Evolutionary conservation across 2,329 filamentous ascomycete species (phyloP), one percentile per base, ranked within the genome.

Genomic region (Aspergillus brunneoviolaceus): DNA sequence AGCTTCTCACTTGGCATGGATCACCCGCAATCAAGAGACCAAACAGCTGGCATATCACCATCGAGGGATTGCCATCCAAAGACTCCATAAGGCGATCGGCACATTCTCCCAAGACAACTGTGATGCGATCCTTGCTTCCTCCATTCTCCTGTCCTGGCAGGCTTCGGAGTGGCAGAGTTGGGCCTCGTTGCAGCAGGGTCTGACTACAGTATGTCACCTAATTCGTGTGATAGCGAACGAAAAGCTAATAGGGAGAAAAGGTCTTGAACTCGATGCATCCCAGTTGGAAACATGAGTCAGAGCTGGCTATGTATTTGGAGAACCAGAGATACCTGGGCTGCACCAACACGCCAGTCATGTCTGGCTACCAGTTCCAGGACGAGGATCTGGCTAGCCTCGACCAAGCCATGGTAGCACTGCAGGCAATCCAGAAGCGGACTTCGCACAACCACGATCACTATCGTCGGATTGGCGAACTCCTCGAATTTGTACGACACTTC

Each of bases 131-230:
- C 84, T 99, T 57, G 94, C 93, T 27, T 91, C 93, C 33, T 97
- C 94, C 27, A 87, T 97, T 49, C 85, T 98, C 51, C 84, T 99
- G 53, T 96, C 93, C 42, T 98, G 95, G 93, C 94, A 98, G 80
- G 91, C 92, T 58, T 95, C 89, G 61, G 94, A 98, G 80, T 98
- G 93, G 94, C 96, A 84, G 82, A 90, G 89, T 77, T 98, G 94
- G 94, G 92, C 89, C 64, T 93, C 93, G 66, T 81, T 97, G 61
- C 95, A 96, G 82, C 90, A 94, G 71, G 94, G 93, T 61, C 93
- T 93, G 62, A 92, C 90, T 58, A 93, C 91, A 58, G 92, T 55
- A 55, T 16, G 53, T 49, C 19, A 21, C 5, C 39, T 23, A 3
- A 23, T 12, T 2, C 2, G 39, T n/a, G 5, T 19, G 25, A 23